A percentile compares a stretch with the other conserved stretches of the same genome.
Evolutionary conservation across 805 yeast species (phyloP).

Genomic region (Candida ficus): DNA sequence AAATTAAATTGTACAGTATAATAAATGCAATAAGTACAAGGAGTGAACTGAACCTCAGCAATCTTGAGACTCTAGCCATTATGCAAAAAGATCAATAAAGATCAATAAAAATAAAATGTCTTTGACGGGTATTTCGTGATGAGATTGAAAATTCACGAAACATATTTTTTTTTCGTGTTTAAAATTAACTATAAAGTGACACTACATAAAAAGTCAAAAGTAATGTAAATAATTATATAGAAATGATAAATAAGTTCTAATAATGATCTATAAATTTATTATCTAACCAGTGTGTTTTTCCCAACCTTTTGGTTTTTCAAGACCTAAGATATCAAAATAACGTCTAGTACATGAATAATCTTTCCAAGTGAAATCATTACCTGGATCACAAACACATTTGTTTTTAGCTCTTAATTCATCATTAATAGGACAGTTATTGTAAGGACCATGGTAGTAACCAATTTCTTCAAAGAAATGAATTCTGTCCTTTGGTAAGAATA

Average conservation of each 20-base stretch:
- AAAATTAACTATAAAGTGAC: too few species aligned
- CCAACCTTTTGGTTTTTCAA: constrained; percentile 68
- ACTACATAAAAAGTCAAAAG: too few species aligned
- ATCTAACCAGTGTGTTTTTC: constrained; percentile 44
- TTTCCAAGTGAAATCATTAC: constrained; percentile 70
- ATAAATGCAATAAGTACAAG: constrained; percentile 15
- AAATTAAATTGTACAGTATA: constrained; percentile 14
- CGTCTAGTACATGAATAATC: constrained; percentile 68
- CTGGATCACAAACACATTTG: constrained; percentile 70
- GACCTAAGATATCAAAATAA: constrained; percentile 49
- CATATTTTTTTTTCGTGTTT: too few species aligned
- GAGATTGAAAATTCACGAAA: too few species aligned
- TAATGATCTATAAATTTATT: background rate
- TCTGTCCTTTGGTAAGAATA: constrained; percentile 64
- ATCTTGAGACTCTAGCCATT: constrained; percentile 13
- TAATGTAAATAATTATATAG: too few species aligned
- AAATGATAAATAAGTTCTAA: too few species aligned
- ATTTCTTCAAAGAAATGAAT: constrained; percentile 80
- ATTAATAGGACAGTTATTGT: constrained; percentile 73
- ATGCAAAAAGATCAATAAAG: too few species aligned
- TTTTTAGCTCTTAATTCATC: constrained; percentile 49
- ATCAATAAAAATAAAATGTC: too few species aligned
- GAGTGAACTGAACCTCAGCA: constrained; percentile 17
- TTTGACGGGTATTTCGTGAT: too few species aligned
- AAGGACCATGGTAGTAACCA: constrained; percentile 82